Evolutionary conservation across 768 basidiomycete species (phyloP).

Genomic region (Myochromella boudieri): DNA sequence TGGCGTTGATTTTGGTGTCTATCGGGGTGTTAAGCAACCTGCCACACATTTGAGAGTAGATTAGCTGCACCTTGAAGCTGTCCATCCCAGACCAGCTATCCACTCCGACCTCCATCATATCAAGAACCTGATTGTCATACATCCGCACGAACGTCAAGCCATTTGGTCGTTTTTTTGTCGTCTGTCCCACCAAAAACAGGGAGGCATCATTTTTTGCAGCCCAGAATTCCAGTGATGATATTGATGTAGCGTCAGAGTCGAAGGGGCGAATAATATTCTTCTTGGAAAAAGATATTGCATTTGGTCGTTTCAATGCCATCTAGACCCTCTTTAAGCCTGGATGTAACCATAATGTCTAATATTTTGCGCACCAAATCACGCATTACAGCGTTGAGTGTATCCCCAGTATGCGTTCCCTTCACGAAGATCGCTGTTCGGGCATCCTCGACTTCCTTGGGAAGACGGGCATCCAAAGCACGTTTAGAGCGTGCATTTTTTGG

Average conservation of each 20-base stretch:
- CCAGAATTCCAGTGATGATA: slow-evolving; percentile 87
- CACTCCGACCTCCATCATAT: slow-evolving; percentile 95
- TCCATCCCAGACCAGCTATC: slow-evolving; percentile 78
- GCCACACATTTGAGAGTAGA: not conserved
- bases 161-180: slow-evolving; percentile 92
- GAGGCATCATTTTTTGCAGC: slow-evolving; percentile 90
- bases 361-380: slow-evolving; percentile 68
- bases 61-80: slow-evolving; percentile 74
- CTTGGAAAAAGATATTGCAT: slow-evolving; percentile 91
- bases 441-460: slow-evolving; percentile 89
- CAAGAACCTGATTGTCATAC: slow-evolving; percentile 83
- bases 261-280: slow-evolving; percentile 92
- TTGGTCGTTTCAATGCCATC: slow-evolving; percentile 93
- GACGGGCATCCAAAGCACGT: slow-evolving; percentile 80
- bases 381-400: slow-evolving; percentile 78
- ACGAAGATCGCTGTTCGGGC: slow-evolving; percentile 88
- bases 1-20: slow-evolving; percentile 88
- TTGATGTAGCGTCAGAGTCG: slow-evolving; percentile 58
- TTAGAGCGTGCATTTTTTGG: slow-evolving; percentile 97
- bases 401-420: slow-evolving; percentile 82
- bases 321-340: slow-evolving; percentile 26
- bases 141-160: slow-evolving; percentile 83
- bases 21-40: not conserved
- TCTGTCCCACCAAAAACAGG: slow-evolving; percentile 87
- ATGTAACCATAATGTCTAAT: no score